Base-by-base conservation (phyloP, 2,329 filamentous ascomycete species). In the Colletotrichum sp. region DNA sequence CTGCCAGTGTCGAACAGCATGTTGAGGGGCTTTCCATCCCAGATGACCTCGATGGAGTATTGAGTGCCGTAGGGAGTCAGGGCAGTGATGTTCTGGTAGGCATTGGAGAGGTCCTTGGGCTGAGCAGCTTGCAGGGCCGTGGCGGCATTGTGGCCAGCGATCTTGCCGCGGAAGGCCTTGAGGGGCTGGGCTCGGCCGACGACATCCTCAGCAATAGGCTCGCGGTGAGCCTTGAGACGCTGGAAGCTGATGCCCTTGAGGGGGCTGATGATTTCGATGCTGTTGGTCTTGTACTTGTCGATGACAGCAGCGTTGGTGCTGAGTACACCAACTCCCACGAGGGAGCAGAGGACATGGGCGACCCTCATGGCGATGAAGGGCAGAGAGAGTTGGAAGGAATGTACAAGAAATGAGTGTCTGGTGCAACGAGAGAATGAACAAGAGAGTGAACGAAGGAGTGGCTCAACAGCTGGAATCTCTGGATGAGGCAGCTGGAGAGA, bases 1-100 rank as follows among this genome's bases (percentile, higher is more conserved):
- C 88, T 89, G 28, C 87, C 88, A 0, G 88, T 90, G 78, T 90
- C 88, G 63, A 91, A 82, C 15, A 89, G 79, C 32, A 90, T 79
- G 82, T 84, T 86, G 34, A 86, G 78, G 0, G 83, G 82, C 9
- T 80, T 80, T 18, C 81, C 81, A 43, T 87, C 85, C 85, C 86
- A 87, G 6, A 71, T 78, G 61, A 85, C 86, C 63, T 86, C 80
- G 59, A 87, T 81, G 71, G 84, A 85, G 67, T 87, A 87, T 67
- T 87, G 85, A 4, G 85, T 87, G 7, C 85, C 86, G 65, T 83
- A 85, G 15, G 81, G 79, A 3, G 83, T 82, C 4, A 86, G 78
- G n/a, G 82, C 80, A 16, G 81, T 84, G 67, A 86, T 81, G 71
- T 87, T 87, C 75, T 87, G 85, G 24, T 81, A 83, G 18, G 77